phyloP scores from a whole-genome alignment of 2,329 filamentous ascomycete genomes.

The Calonectria honghensis region DNA sequence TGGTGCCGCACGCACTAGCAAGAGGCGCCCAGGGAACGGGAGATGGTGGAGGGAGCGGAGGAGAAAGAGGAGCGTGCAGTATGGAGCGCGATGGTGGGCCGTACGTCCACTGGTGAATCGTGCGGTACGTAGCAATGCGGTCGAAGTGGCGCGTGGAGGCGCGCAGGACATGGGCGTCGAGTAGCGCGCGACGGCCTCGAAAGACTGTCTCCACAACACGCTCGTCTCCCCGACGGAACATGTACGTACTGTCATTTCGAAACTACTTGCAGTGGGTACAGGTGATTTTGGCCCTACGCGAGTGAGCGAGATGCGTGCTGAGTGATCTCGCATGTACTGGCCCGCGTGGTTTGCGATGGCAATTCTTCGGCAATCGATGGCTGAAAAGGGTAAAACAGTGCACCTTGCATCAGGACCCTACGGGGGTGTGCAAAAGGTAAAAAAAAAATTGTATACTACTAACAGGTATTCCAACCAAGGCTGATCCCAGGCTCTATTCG shows the following conservation, averaged over 20 bases:
- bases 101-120: conserved; percentile 16
- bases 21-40: conserved; percentile 25
- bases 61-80: conserved; percentile 29
- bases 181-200: conserved; percentile 50
- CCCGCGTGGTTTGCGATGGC: conserved; percentile 20
- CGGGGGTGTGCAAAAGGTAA: neutral
- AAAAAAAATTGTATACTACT: neutral
- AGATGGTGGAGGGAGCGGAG: conserved; percentile 23
- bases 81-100: conserved; percentile 21
- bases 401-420: neutral
- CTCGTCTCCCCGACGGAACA: conserved; percentile 36
- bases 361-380: conserved; percentile 23
- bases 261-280: conserved; percentile 51
- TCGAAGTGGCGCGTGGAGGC: conserved; percentile 48
- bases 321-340: conserved; percentile 20
- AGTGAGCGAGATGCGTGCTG: conserved; percentile 26
- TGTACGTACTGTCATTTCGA: conserved; percentile 42
- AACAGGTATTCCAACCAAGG: conserved; percentile 10
- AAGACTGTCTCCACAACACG: conserved; percentile 43
- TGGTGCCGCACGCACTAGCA: conserved; percentile 22
- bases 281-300: conserved; percentile 32
- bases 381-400: conserved; percentile 2
- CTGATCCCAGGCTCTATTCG: conserved; percentile 17
- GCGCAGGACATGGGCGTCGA: conserved; percentile 48
- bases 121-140: conserved; percentile 34